Base-by-base conservation (phyloP, 345 rosid species). In the Ricinus communis region DNA sequence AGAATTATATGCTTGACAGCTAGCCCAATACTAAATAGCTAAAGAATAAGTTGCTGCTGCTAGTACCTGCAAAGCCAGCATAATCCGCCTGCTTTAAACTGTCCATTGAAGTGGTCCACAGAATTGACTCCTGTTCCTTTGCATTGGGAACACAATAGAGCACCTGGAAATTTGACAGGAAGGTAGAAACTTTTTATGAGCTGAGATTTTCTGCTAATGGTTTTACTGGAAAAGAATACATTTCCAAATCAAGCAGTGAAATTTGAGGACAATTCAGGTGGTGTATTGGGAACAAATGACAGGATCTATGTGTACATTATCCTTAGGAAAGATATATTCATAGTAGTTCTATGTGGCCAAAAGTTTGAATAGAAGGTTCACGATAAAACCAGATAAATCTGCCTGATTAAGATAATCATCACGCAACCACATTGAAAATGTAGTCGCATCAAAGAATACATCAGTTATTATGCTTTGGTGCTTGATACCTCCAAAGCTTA, bases 1-100 rank as follows among this genome's bases (percentile, higher is more conserved):
- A n/a, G 65, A 13, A 21, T 22, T 58, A 13, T 46, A 45, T 45
- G 9, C 13, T 43, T 43, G 13, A 11, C 47, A 43, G 19, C 53
- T 10, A 40, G 36, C 27, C 19, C 18, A 27, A 27, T 16, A 63
- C 43, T 45, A 31, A 1, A 13, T 49, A 30, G 21, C 28, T 5
- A 15, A 30, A 38, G 25, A 33, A 33, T 22, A 28, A 40, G 13
- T 68, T 36, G 51, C 36, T 38, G 25, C 47, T 43, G 47, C 21
- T 3, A 7, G 36, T 70, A 93, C 97, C 98, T 87, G 92, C 97
- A 93, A 63, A 93, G 97, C 98, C 97, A 94, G 75, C 97, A 94
- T 70, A 87, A 72, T 0, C 77, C 95, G 45, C 98, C 97, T 5
- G 96, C 97, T 86, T 94, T 94, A 64, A 91, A 91, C 84, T 76